Evolutionary conservation across 2,329 filamentous ascomycete genomes (phyloP).

Genomic region (Metarhizium humberi): DNA sequence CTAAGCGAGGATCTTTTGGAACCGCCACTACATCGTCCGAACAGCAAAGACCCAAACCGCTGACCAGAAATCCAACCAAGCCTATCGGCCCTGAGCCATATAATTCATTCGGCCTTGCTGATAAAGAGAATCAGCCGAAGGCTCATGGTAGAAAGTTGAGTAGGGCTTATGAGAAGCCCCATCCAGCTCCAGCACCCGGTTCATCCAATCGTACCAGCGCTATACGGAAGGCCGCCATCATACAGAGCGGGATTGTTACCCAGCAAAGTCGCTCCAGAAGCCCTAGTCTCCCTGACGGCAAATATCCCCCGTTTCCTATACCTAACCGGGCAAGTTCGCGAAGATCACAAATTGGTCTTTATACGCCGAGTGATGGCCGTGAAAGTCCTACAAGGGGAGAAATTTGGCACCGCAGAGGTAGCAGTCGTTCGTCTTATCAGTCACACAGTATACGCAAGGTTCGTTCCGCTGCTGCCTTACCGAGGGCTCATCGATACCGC

Average conservation of each 20-base stretch:
- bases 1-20: slow-evolving; percentile 33
- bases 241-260: slow-evolving; percentile 65
- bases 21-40: slow-evolving; percentile 35
- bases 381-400: slow-evolving; percentile 62
- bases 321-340: slow-evolving; percentile 83
- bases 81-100: slow-evolving; percentile 32
- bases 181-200: slow-evolving; percentile 14
- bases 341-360: slow-evolving; percentile 56
- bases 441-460: slow-evolving; percentile 67
- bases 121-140: slow-evolving; percentile 18
- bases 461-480: slow-evolving; percentile 69
- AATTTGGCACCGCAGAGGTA: slow-evolving; percentile 46
- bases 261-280: slow-evolving; percentile 57
- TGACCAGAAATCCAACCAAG: slow-evolving; percentile 20
- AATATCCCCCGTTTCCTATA: slow-evolving; percentile 80
- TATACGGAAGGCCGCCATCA: slow-evolving; percentile 71
- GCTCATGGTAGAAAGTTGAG: slow-evolving; percentile 20
- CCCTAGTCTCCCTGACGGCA: slow-evolving; percentile 51
- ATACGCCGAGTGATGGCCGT: slow-evolving; percentile 60
- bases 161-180: slow-evolving; percentile 28
- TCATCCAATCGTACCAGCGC: slow-evolving; percentile 42
- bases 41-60: slow-evolving; percentile 20
- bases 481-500: slow-evolving; percentile 41
- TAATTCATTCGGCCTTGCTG: slow-evolving; percentile 32
- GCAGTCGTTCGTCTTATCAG: slow-evolving; percentile 40